A percentile compares a stretch with the other conserved stretches of the same genome.
Evolutionary conservation across 129 eudicot species (phyloP).

Genomic region (Ambrosia artemisiifolia): DNA sequence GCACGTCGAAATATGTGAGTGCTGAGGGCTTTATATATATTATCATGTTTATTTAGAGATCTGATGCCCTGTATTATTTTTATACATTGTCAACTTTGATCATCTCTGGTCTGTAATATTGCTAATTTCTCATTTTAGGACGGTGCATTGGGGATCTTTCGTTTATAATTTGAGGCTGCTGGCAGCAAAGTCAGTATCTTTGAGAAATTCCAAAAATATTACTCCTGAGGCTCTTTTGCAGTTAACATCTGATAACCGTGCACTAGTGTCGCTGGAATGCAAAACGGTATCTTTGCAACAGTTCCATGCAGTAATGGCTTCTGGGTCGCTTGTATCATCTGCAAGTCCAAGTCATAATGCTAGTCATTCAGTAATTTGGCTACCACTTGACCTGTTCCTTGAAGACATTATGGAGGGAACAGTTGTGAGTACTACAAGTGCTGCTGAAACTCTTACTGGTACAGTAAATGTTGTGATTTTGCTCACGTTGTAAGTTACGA

Average conservation of each 20-base stretch:
- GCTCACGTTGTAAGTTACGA: background rate
- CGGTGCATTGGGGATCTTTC: slow-evolving; percentile 60
- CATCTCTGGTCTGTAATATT: slow-evolving; percentile 10
- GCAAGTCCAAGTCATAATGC: slow-evolving; percentile 59
- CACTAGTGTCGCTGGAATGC: slow-evolving; percentile 43
- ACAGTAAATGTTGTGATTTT: slow-evolving; percentile 3
- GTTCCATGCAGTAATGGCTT: slow-evolving; percentile 73
- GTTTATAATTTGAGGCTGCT: slow-evolving; percentile 56
- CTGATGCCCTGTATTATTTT: no score
- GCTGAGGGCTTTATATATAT: background rate
- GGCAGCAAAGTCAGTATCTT: slow-evolving; percentile 50
- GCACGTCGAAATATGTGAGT: slow-evolving; percentile 77
- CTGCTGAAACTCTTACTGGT: slow-evolving; percentile 86
- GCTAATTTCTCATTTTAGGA: slow-evolving; percentile 47
- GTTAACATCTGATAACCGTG: slow-evolving; percentile 59
- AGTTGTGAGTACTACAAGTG: slow-evolving; percentile 78
- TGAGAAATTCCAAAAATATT: slow-evolving; percentile 66
- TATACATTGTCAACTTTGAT: slow-evolving; percentile 1
- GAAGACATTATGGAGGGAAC: slow-evolving; percentile 90
- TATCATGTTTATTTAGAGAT: slow-evolving; percentile 13
- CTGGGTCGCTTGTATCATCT: slow-evolving; percentile 67
- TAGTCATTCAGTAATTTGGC: slow-evolving; percentile 65
- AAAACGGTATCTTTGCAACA: slow-evolving; percentile 57
- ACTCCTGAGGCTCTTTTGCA: slow-evolving; percentile 65
- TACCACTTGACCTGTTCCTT: slow-evolving; percentile 79